phyloP scores from a whole-genome alignment of 169 alveolate genomes.

The Plasmodium billcollinsi region DNA sequence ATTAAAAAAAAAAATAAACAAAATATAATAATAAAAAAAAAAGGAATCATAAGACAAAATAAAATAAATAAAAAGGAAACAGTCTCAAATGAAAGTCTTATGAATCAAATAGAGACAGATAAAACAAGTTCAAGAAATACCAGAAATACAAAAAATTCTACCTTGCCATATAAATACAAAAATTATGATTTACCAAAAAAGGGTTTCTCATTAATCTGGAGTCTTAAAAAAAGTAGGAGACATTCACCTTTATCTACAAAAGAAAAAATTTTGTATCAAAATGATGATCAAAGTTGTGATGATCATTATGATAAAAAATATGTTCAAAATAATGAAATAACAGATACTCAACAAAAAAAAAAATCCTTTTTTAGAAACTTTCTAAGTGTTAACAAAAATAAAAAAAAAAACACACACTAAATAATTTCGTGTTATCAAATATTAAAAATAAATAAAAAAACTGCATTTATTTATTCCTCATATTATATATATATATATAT shows the following conservation, averaged over 20 bases:
- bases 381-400: constrained; percentile 6
- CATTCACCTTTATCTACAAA: constrained; percentile 41
- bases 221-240: constrained; percentile 36
- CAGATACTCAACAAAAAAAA: constrained; percentile 17
- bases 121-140: background rate
- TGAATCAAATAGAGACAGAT: background rate
- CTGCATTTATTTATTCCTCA: too few relatives aligned
- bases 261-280: constrained; percentile 40
- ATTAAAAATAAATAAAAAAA: too few relatives aligned
- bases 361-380: constrained; percentile 40
- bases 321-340: background rate
- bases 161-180: constrained; percentile 4
- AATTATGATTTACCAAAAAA: constrained; percentile 69
- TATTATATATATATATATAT: too few relatives aligned
- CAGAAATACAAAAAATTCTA: constrained; percentile 3
- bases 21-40: background rate
- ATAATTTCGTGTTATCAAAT: too few relatives aligned
- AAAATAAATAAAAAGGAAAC: background rate
- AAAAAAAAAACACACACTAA: background rate
- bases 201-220: constrained; percentile 70
- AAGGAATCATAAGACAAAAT: background rate
- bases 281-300: too few relatives aligned
- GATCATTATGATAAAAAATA: background rate
- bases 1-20: too few relatives aligned
- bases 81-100: background rate